These are phyloP conservation scores for Aspergillus carbonarius DNA, from an alignment of 2,329 filamentous ascomycete species.

Conservation along the genomic window DNA sequence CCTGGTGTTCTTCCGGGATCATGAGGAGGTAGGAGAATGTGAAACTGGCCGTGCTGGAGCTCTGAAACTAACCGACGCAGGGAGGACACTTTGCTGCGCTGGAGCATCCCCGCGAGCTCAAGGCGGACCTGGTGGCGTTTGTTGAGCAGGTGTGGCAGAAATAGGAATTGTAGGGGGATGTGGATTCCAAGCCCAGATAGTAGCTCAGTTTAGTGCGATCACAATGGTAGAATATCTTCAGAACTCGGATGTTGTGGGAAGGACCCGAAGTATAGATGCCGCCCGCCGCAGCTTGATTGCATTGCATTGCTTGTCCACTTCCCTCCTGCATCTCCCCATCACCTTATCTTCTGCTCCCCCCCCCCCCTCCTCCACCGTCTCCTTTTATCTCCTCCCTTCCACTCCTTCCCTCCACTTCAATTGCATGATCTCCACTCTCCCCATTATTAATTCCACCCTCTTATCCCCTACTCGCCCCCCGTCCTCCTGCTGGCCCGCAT, in stretches of 20 bases:
- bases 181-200: not conserved
- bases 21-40: conserved; percentile 30
- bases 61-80: conserved; percentile 14
- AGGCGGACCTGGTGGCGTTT: conserved; percentile 44
- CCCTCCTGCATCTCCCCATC: not conserved
- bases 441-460: not conserved
- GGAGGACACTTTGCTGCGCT: conserved; percentile 57
- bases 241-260: not conserved
- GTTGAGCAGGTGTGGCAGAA: conserved; percentile 29
- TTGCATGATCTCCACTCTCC: not conserved
- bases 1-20: conserved; percentile 38
- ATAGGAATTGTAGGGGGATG: not conserved
- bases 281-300: not conserved
- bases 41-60: not conserved
- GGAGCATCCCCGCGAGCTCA: conserved; percentile 44
- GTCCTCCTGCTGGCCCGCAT: not conserved
- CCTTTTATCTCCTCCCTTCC: not conserved
- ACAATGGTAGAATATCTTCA: not conserved
- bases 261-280: not conserved
- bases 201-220: not conserved
- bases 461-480: not conserved
- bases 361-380: not conserved
- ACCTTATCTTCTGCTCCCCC: not conserved
- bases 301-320: not conserved
- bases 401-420: not conserved